phyloP scores from a whole-genome alignment of 805 yeast species.

The Metschnikowia cubensis region DNA sequence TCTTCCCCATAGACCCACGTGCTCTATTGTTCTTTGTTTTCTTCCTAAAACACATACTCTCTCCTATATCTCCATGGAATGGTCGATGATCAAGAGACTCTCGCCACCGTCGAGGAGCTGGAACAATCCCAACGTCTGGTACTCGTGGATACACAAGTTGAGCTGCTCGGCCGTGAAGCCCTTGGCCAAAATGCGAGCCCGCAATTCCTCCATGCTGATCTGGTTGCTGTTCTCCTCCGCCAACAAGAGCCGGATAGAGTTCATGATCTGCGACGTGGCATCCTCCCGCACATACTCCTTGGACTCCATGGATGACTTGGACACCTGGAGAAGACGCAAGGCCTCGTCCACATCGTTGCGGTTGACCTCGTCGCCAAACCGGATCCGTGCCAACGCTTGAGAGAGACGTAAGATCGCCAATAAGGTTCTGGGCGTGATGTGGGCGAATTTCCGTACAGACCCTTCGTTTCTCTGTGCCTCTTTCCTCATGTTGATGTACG shows the following conservation, averaged over 20 bases:
- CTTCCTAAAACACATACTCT: neutral
- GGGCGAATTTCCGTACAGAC: constrained; percentile 75
- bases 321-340: constrained; percentile 75
- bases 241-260: constrained; percentile 39
- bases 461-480: constrained; percentile 79
- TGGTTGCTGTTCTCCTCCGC: constrained; percentile 34
- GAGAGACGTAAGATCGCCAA: constrained; percentile 88
- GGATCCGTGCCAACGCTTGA: constrained; percentile 87
- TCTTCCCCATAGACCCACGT: too few relatives aligned
- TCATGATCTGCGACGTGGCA: constrained; percentile 55
- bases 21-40: too few relatives aligned
- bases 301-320: constrained; percentile 74
- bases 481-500: constrained; percentile 89
- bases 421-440: constrained; percentile 92
- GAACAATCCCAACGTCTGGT: constrained; percentile 71
- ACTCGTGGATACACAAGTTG: constrained; percentile 69
- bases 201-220: constrained; percentile 43
- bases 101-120: constrained; percentile 69
- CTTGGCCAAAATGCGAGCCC: constrained; percentile 64
- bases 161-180: constrained; percentile 83
- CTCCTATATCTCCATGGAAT: constrained; percentile 22
- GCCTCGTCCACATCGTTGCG: constrained; percentile 94
- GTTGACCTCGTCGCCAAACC: constrained; percentile 70
- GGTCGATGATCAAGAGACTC: constrained; percentile 50
- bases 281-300: constrained; percentile 55